A percentile compares a stretch with the other conserved stretches of the same genome.
Evolutionary conservation across 108 stramenopile genomes (phyloP).

Genomic region (Pseudonitzschia multiseries): DNA sequence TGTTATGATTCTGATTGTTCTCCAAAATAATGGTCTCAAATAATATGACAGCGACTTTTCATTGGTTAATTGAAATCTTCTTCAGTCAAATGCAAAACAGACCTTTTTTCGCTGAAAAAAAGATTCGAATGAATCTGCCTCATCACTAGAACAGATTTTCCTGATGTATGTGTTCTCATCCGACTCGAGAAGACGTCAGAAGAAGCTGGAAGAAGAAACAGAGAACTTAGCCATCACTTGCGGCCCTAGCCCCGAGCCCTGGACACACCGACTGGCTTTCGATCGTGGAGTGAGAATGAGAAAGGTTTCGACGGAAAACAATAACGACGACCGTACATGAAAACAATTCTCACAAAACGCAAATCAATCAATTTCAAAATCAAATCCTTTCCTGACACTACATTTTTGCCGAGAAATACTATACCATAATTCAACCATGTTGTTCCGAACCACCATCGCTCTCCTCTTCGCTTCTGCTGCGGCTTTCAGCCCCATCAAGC

Average conservation of each 20-base stretch:
- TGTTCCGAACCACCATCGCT: slow-evolving; percentile 18
- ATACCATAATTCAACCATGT: slow-evolving; percentile 17
- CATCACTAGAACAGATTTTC: neutral
- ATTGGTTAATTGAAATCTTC: neutral
- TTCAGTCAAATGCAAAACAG: neutral
- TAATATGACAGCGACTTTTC: neutral
- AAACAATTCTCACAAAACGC: slow-evolving; percentile 11
- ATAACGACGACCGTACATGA: neutral
- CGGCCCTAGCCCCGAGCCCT: too few relatives aligned
- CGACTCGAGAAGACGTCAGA: neutral
- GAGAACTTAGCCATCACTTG: neutral
- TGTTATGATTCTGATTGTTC: neutral
- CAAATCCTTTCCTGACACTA: neutral
- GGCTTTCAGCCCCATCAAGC: slow-evolving; percentile 25
- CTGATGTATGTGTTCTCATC: slow-evolving; percentile 2
- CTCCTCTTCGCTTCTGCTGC: slow-evolving; percentile 23
- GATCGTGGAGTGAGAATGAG: slow-evolving; percentile 1
- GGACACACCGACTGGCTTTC: neutral
- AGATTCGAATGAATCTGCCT: neutral
- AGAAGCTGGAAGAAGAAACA: neutral
- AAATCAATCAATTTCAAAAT: neutral
- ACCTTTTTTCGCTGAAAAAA: neutral
- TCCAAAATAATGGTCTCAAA: neutral
- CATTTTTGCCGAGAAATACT: neutral
- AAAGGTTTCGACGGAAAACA: neutral